A percentile compares a stretch with the other conserved stretches of the same genome.
Evolutionary conservation across 305 asterid species (phyloP).

Genomic region (Solanum hybrid): DNA sequence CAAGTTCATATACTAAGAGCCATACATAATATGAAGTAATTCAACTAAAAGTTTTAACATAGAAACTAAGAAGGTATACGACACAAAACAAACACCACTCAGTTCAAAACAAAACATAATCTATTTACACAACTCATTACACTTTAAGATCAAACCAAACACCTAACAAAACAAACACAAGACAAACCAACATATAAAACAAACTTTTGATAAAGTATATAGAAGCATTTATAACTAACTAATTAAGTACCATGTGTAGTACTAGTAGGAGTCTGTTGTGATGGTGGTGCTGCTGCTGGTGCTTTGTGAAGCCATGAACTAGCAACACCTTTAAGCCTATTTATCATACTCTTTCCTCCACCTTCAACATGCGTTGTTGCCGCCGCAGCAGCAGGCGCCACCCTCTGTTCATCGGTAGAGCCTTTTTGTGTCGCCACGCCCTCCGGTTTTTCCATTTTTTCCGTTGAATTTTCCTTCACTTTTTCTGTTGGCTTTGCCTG

Average conservation of each 20-base stretch:
- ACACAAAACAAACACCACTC: not conserved
- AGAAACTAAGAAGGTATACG: not conserved
- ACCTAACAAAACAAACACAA: not conserved
- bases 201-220: not conserved
- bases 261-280: conserved; percentile 18
- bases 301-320: conserved; percentile 48
- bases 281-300: not conserved
- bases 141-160: not conserved
- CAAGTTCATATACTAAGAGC: not conserved
- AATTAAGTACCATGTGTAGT: not conserved
- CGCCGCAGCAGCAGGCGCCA: not conserved
- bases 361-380: conserved; percentile 21
- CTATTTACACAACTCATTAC: not conserved
- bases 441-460: conserved; percentile 24
- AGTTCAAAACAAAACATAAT: not conserved
- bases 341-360: conserved; percentile 36
- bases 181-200: not conserved
- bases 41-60: not conserved
- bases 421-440: conserved; percentile 33
- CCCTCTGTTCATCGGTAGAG: conserved; percentile 5
- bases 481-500: conserved; percentile 15
- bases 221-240: not conserved
- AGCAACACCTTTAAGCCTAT: conserved; percentile 39
- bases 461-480: conserved; percentile 6
- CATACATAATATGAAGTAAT: not conserved